Percentiles rank a stretch among this genome's conserved stretches.
phyloP scores from a whole-genome alignment of 441 rosid genomes.

The Breynia disticha region DNA sequence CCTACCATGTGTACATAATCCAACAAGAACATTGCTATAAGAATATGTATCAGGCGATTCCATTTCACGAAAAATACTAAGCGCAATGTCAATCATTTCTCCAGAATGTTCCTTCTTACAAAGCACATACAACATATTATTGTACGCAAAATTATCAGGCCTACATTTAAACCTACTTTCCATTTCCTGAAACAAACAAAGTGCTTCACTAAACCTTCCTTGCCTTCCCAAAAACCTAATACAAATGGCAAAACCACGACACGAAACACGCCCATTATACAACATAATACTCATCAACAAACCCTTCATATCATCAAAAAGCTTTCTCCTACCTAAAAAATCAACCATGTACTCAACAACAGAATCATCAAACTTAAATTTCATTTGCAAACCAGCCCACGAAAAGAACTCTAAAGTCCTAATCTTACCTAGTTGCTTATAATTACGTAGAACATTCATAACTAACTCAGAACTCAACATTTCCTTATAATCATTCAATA shows the following conservation, averaged over 20 bases:
- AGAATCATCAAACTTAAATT: conserved; percentile 24
- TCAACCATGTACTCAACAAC: conserved; percentile 24
- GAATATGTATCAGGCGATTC: conserved; percentile 26
- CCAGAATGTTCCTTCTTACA: conserved; percentile 24
- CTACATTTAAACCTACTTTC: conserved; percentile 22
- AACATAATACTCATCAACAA: conserved; percentile 17
- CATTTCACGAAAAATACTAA: conserved; percentile 18
- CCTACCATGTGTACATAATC: conserved; percentile 25
- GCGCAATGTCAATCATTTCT: conserved; percentile 23
- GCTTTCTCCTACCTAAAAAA: conserved; percentile 31
- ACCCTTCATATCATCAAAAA: conserved; percentile 27
- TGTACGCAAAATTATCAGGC: conserved; percentile 25
- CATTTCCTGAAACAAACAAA: conserved; percentile 27
- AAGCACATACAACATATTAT: conserved; percentile 31
- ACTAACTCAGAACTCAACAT: conserved; percentile 19
- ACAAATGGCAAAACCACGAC: conserved; percentile 20
- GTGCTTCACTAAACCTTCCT: conserved; percentile 25
- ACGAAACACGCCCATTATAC: conserved; percentile 16
- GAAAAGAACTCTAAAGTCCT: conserved; percentile 25
- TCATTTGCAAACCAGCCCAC: conserved; percentile 27
- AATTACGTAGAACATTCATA: conserved; percentile 22
- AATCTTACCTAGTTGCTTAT: conserved; percentile 21
- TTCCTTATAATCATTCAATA: conserved; percentile 17
- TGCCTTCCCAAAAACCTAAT: conserved; percentile 28
- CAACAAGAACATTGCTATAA: conserved; percentile 25